A percentile compares a stretch with the other conserved stretches of the same genome.
Conservation (phyloP, 495 filamentous ascomycete genomes). For the Xylaria longipes region DNA sequence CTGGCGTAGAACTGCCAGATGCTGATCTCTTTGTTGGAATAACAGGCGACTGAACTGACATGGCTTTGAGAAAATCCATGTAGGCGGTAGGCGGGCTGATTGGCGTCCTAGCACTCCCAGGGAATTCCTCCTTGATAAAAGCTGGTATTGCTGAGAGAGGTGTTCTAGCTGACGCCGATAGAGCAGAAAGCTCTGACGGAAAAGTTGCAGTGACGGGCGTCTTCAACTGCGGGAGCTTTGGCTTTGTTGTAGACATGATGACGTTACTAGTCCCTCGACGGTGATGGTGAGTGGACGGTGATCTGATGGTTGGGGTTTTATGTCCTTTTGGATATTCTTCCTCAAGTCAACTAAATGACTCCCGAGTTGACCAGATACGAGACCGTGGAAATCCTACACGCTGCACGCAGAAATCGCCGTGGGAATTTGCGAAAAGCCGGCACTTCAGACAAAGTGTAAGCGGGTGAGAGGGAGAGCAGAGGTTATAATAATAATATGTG, state of each 20-base stretch:
- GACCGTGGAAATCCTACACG: conserved; percentile 37
- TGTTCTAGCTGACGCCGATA: conserved; percentile 51
- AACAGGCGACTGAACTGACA: conserved; percentile 70
- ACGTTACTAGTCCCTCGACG: conserved; percentile 33
- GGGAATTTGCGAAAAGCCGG: conserved; percentile 42
- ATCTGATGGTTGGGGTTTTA: conserved; percentile 15
- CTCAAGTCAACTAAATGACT: conserved; percentile 54
- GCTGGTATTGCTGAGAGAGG: conserved; percentile 59
- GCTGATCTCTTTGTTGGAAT: conserved; percentile 52
- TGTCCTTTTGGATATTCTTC: conserved; percentile 15
- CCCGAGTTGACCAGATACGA: conserved; percentile 28
- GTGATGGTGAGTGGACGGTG: conserved; percentile 31
- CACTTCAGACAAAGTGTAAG: conserved; percentile 40
- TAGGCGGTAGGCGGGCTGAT: conserved; percentile 94
- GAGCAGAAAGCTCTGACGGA: conserved; percentile 73
- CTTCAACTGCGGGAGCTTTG: conserved; percentile 72
- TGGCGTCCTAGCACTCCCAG: conserved; percentile 67
- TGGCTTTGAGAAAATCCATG: conserved; percentile 82
- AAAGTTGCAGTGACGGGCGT: conserved; percentile 80
- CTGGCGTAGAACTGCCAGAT: conserved; percentile 41
- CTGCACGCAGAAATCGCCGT: conserved; percentile 51
- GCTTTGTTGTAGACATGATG: conserved; percentile 65
- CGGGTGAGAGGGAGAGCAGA: conserved; percentile 34
- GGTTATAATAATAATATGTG: conserved; percentile 24
- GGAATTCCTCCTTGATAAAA: conserved; percentile 48